Base-by-base conservation (phyloP, 2,329 filamentous ascomycete genomes). In the Pestalotiopsis sp. region DNA sequence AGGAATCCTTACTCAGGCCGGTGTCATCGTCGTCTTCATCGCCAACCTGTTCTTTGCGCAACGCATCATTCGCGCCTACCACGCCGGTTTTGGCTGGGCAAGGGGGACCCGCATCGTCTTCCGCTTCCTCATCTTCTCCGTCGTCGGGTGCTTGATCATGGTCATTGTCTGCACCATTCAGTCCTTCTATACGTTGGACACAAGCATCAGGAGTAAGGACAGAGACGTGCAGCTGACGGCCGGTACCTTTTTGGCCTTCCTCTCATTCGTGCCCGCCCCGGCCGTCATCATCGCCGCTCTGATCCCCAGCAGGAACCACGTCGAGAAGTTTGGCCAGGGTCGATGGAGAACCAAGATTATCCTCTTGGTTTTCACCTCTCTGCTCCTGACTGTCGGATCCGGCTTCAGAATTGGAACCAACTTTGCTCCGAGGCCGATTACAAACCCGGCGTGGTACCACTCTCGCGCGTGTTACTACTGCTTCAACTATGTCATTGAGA, bases 391-490 rank as follows among this genome's bases (percentile, higher is more conserved):
- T 23, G 77, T 90, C 4, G 88, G 88, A 11, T 88, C 89, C 0
- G 81, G 82, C 4, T 91, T 89, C 78, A 82, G 89, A 17, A 80
- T 83, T 25, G 89, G 84, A 2, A 85, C 83, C 0, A 79, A 73
- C 14, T 89, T 83, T 77, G 80, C 81, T 66, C 77, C 81, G 1
- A 81, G 79, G 66, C 83, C 75, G 27, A 74, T 72, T 69, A 83
- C 66, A 2, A 65, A 84, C 68, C 84, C 87, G 11, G 86, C 88
- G 4, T 87, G 85, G 80, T 92, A 88, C 72, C 82, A 89, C 73
- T 81, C 80, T 67, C 88, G 87, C 74, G 86, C 86, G 3, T 84
- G 84, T 67, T 92, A 91, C 79, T 93, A 92, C 77, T 77, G 88
- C 65, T 89, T 91, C 77, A 87, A 89, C 75, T 92, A 91, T 73